Conservation (phyloP, 768 basidiomycete genomes). For the Pleurotus ostreatus region DNA sequence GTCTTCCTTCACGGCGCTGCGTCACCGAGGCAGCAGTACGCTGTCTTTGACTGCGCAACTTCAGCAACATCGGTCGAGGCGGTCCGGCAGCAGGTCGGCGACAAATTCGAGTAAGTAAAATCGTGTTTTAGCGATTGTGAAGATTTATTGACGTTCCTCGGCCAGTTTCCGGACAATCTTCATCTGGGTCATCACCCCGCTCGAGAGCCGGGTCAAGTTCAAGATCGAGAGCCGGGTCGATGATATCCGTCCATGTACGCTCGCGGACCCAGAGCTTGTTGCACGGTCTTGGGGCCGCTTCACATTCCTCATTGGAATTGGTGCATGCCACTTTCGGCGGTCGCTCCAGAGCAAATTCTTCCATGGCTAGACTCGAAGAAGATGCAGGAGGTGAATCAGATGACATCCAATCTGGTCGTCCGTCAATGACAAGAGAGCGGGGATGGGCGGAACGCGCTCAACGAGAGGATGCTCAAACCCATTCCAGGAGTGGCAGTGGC, state of each 20-base stretch:
- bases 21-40: conserved; percentile 32
- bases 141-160: conserved; percentile 6
- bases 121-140: conserved; percentile 4
- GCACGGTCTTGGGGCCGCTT: conserved; percentile 58
- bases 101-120: conserved; percentile 19
- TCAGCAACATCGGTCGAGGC: conserved; percentile 17
- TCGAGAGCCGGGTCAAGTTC: conserved; percentile 24
- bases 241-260: conserved; percentile 42
- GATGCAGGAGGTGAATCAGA: conserved; percentile 24
- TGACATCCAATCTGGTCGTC: conserved; percentile 15
- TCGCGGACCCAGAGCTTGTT: conserved; percentile 65
- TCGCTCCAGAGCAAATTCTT: conserved; percentile 59
- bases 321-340: conserved; percentile 34
- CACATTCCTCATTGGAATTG: conserved; percentile 56
- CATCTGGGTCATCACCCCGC: conserved; percentile 36
- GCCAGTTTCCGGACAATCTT: conserved; percentile 20
- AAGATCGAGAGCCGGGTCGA: conserved; percentile 39
- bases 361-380: conserved; percentile 65
- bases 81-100: conserved; percentile 29
- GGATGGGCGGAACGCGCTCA: conserved; percentile 4
- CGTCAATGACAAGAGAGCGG: conserved; percentile 22
- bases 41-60: conserved; percentile 16
- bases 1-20: conserved; percentile 39
- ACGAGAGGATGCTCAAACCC: conserved; percentile 6
- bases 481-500: conserved; percentile 20